Percentiles rank a stretch among this genome's conserved stretches.
These are phyloP conservation scores for Fomitopsis palustris DNA, from an alignment of 1,284 basidiomycete species.

Conservation along the genomic window DNA sequence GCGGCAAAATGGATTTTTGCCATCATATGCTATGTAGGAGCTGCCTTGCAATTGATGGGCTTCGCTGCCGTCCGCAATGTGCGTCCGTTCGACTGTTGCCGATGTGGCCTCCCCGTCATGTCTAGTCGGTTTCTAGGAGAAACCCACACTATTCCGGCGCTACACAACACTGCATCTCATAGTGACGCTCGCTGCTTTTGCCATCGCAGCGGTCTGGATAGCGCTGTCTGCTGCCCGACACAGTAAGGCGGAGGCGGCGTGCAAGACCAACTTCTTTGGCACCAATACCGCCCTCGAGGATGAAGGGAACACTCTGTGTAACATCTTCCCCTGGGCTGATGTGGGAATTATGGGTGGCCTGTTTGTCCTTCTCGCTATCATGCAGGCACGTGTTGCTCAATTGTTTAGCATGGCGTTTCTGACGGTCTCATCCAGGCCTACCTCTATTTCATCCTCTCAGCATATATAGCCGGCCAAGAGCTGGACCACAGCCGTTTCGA, in stretches of 20 bases:
- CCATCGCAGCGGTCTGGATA: conserved; percentile 77
- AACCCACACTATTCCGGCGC: conserved; percentile 67
- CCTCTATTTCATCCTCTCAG: conserved; percentile 64
- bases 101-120: neutral
- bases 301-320: conserved; percentile 71
- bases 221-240: conserved; percentile 77
- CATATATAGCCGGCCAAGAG: conserved; percentile 74
- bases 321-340: conserved; percentile 87
- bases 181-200: conserved; percentile 58
- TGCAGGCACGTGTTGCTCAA: conserved; percentile 52
- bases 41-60: conserved; percentile 73
- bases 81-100: conserved; percentile 18
- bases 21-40: conserved; percentile 69
- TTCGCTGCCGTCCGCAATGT: conserved; percentile 80
- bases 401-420: neutral
- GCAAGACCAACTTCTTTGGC: conserved; percentile 60
- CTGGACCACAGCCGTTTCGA: conserved; percentile 81
- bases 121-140: conserved; percentile 54
- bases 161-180: conserved; percentile 73
- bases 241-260: conserved; percentile 61
- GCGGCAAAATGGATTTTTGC: conserved; percentile 76
- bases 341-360: conserved; percentile 88
- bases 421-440: conserved; percentile 48
- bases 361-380: conserved; percentile 73
- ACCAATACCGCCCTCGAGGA: conserved; percentile 35